Evolutionary conservation across 306 rosid species (phyloP).

Genomic region (Casuarina glauca): DNA sequence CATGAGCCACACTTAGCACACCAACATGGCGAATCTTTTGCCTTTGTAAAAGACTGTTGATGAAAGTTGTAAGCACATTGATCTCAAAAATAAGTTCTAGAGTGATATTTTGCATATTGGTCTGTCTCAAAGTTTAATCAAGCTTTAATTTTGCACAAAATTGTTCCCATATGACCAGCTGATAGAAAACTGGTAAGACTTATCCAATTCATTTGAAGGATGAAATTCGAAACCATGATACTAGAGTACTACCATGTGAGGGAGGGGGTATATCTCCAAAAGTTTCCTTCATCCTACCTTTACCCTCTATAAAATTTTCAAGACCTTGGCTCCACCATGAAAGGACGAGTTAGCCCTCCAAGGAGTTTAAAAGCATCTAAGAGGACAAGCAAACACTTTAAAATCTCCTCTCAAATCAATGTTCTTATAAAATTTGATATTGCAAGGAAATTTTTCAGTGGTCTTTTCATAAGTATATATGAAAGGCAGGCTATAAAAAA

Average conservation of each 20-base stretch:
- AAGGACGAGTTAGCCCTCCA: not conserved
- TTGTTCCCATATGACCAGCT: not conserved
- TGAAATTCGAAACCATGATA: not conserved
- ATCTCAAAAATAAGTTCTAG: not conserved
- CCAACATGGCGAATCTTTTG: not conserved
- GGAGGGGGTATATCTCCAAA: not conserved
- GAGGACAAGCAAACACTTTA: no score
- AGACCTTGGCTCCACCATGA: not conserved
- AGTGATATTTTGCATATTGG: not conserved
- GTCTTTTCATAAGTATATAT: no score
- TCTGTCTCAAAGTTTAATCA: conserved; percentile 2
- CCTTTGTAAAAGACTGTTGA: not conserved
- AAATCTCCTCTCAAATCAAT: not conserved
- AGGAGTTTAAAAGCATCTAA: not conserved
- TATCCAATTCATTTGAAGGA: not conserved
- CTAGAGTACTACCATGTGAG: not conserved
- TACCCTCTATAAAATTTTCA: not conserved
- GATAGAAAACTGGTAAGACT: not conserved
- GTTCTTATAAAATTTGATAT: not conserved
- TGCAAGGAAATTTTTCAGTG: not conserved
- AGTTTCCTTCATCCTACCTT: not conserved
- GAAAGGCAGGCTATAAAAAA: no score
- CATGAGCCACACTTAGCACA: not conserved
- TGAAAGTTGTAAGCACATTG: not conserved
- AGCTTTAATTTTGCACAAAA: not conserved